Percentiles rank a stretch among this genome's conserved stretches.
phyloP scores from a whole-genome alignment of 176 grass and related monocot genomes.

The Typha latifolia region DNA sequence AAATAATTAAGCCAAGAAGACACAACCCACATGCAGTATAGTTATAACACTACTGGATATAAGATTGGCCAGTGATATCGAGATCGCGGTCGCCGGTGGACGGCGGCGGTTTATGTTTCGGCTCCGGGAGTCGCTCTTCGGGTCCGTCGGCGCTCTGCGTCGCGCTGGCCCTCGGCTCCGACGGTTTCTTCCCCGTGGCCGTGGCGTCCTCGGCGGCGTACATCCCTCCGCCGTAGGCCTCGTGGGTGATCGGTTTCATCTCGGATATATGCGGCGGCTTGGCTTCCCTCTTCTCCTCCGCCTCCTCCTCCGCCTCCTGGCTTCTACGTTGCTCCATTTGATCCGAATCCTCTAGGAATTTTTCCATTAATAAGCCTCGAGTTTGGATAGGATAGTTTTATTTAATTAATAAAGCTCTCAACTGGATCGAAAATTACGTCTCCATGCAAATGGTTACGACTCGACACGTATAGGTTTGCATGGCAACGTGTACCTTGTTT shows the following conservation, averaged over 20 bases:
- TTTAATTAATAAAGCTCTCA: no score
- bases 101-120: slow-evolving; percentile 45
- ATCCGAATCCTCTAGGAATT: slow-evolving; percentile 29
- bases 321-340: slow-evolving; percentile 24
- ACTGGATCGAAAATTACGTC: no score
- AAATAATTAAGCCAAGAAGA: no score
- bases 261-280: slow-evolving; percentile 54
- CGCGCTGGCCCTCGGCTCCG: slow-evolving; percentile 31
- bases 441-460: no score
- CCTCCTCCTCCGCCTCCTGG: slow-evolving; percentile 16
- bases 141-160: slow-evolving; percentile 70
- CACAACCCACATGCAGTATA: no score
- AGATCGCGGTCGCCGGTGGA: slow-evolving; percentile 74
- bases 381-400: no score
- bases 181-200: slow-evolving; percentile 8
- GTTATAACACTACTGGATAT: slow-evolving; percentile 53
- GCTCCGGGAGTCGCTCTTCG: slow-evolving; percentile 12
- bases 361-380: slow-evolving; percentile 27
- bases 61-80: slow-evolving; percentile 78
- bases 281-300: slow-evolving; percentile 12
- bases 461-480: no score
- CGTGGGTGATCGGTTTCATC: slow-evolving; percentile 65
- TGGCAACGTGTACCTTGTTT: no score
- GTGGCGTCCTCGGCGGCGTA: slow-evolving; percentile 37
- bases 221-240: slow-evolving; percentile 80